Base-by-base conservation (phyloP, 2,329 filamentous ascomycete genomes). In the Volutella citrinella region DNA sequence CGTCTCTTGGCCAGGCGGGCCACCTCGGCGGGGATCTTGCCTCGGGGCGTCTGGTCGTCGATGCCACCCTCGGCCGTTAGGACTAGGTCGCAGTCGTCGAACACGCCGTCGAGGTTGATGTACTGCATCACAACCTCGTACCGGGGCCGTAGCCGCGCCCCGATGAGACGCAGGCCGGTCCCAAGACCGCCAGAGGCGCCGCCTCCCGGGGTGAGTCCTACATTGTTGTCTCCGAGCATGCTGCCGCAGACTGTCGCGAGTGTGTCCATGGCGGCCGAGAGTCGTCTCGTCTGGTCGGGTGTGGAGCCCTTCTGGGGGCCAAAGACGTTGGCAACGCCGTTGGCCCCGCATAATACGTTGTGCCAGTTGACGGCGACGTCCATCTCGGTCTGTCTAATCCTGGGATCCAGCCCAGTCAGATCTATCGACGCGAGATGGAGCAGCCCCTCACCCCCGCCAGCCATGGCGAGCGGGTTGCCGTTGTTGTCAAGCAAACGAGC, bases 11-110 rank as follows among this genome's bases (percentile, higher is more conserved):
- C 71, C 9, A 69, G 60, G 32, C 61, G 55, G 9, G 70, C 72
- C 17, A 76, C 63, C 47, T 75, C 71, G 4, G 65, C 70, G 8
- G 72, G 71, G 42, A 76, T 73, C 48, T 76, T 76, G 3, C 72
- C 72, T 26, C 61, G 56, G 1, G 70, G 65, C 1, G 70, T 73
- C 42, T 75, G 72, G 27, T 64, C 61, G 42, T 76, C 72, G 12
- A 76, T 62, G 9, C 69, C 68, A 1, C 72, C 71, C 45, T 76
- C 72, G 3, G 70, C 72, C 1, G 71, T 76, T 42, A 76, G 59
- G 1, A 74, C 68, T 7, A 76, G 59, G 37, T 76, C 66, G 42
- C 67, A 72, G 18, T 64, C 50, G 11, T 65, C 59, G 33, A 76
- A 68, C 5, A 73, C 56, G 4, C 55, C 55, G 24, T 68, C 61